Conservation (phyloP, 1,139 yeast genomes). For the Suhomyces chickasaworum region DNA sequence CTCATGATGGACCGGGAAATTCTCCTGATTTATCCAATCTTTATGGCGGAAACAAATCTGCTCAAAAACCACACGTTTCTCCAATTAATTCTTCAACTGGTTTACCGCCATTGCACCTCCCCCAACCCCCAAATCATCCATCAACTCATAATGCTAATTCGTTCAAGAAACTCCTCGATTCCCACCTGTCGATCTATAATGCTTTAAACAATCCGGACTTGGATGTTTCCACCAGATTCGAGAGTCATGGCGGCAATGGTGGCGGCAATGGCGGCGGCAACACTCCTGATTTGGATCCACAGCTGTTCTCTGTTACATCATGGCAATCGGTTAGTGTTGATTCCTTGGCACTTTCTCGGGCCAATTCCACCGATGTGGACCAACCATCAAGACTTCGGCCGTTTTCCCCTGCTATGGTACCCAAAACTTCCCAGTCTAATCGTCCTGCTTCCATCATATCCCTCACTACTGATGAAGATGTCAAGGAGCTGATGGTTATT, state of each 20-base stretch:
- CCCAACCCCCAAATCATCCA: slow-evolving; percentile 1
- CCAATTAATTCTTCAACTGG: background rate
- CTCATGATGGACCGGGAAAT: slow-evolving; percentile 1
- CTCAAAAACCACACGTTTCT: background rate
- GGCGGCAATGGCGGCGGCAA: too few species aligned
- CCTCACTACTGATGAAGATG: slow-evolving; percentile 31
- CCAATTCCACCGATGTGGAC: slow-evolving; percentile 2
- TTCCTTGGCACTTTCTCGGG: slow-evolving; percentile 7
- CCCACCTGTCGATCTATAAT: slow-evolving; percentile 44
- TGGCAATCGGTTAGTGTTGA: slow-evolving; percentile 25
- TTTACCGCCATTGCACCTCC: slow-evolving; percentile 2
- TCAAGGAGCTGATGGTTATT: slow-evolving; percentile 21
- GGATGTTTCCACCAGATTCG: slow-evolving; percentile 26
- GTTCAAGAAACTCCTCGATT: slow-evolving; percentile 28
- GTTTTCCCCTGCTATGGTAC: slow-evolving; percentile 3
- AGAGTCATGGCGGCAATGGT: slow-evolving; percentile 5
- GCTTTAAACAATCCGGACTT: slow-evolving; percentile 47
- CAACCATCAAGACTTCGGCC: background rate
- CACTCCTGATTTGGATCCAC: slow-evolving; percentile 20
- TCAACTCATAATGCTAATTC: background rate
- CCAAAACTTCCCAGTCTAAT: background rate
- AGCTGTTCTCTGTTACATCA: slow-evolving; percentile 19
- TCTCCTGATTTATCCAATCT: background rate
- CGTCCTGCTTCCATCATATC: slow-evolving; percentile 29
- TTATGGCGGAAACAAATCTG: background rate